Base-by-base conservation (phyloP, 495 filamentous ascomycete genomes). In the Parmelia sp. region DNA sequence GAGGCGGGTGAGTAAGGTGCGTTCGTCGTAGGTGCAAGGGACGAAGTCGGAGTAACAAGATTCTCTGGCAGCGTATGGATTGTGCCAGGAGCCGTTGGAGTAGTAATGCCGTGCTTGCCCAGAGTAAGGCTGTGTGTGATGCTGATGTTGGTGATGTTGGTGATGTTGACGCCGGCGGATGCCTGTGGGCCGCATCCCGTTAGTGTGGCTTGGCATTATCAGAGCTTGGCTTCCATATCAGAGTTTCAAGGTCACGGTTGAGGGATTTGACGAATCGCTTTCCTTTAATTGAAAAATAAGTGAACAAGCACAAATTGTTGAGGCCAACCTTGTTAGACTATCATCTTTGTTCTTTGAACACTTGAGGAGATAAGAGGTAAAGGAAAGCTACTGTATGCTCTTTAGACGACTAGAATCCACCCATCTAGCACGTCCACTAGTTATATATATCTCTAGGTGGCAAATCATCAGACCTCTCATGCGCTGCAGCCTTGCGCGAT, bases 11-110 rank as follows among this genome's bases (percentile, higher is more conserved):
- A 70, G 39, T 37, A 70, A 55, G 25, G 68, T 71, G 55, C 62
- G 60, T 57, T 71, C 68, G 70, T 71, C 68, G 68, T 71, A 71
- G 25, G 63, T 62, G 45, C 63, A 71, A 31, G 70, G 68, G 19
- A 71, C 68, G 27, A 69, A 71, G 60, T 71, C 70, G 9, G 62
- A 68, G 27, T 69, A 69, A 35, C 67, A 37, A 29, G 68, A 70
- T 45, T 65, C 68, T 58, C 60, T 59, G 23, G 64, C 58, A 36
- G 47, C 49, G 44, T 66, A 60, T 29, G 64, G 61, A 56, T 69
- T 66, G 37, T 67, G 58, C 69, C 69, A 71, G 5, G 65, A 44
- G 3, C 67, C 67, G 65, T 69, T 66, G 12, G 56, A 31, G 51
- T 65, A 65, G 42, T 61, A 68, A 49, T 64, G 57, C 33, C 58